These are phyloP conservation scores for Cyclotella sp. DNA, from an alignment of 108 stramenopile genomes.

Conservation along the genomic window DNA sequence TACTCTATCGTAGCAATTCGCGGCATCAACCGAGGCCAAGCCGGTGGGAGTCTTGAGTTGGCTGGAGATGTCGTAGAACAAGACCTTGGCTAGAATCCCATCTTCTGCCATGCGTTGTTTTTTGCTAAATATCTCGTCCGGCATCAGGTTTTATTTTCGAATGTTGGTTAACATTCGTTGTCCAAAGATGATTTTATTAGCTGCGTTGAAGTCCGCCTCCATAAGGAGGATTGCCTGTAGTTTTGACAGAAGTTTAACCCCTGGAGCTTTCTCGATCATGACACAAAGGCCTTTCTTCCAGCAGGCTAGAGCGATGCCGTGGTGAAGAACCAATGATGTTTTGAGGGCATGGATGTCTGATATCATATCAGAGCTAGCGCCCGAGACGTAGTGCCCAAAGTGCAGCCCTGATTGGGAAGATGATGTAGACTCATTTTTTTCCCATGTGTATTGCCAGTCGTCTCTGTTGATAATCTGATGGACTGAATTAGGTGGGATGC, in stretches of 20 bases:
- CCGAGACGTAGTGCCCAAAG: constrained; percentile 9
- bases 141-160: constrained; percentile 8
- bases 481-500: background rate
- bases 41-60: background rate
- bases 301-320: background rate
- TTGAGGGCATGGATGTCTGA: constrained; percentile 20
- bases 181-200: constrained; percentile 18
- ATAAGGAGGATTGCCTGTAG: constrained; percentile 28
- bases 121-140: constrained; percentile 32
- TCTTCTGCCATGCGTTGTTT: constrained; percentile 16
- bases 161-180: constrained; percentile 25
- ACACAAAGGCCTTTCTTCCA: constrained; percentile 17
- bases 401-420: constrained; percentile 24
- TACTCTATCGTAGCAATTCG: constrained; percentile 24
- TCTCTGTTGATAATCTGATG: background rate
- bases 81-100: constrained; percentile 5
- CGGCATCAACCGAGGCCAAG: constrained; percentile 19
- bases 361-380: constrained; percentile 1
- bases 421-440: constrained; percentile 5
- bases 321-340: background rate
- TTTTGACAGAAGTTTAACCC: constrained; percentile 5
- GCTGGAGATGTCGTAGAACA: constrained; percentile 2
- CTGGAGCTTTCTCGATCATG: constrained; percentile 22
- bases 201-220: constrained; percentile 35
- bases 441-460: background rate